Evolutionary conservation across 768 basidiomycete species (phyloP).

Genomic region (Lactarius vividus): DNA sequence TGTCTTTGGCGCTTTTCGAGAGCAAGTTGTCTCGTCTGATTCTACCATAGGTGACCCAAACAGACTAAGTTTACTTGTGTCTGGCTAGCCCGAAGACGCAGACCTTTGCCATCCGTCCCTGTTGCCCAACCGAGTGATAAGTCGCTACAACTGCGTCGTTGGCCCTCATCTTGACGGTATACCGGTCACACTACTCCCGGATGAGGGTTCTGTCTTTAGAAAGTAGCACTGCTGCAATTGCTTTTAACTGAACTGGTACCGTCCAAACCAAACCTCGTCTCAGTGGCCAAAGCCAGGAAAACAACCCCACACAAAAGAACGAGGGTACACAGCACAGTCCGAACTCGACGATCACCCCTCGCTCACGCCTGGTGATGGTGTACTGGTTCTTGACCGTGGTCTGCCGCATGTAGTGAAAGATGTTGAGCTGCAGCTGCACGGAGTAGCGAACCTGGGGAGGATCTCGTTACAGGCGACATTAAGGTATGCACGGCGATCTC

Average conservation of each 20-base stretch:
- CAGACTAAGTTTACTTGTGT: neutral
- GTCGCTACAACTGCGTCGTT: neutral
- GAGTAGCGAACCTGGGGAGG: conserved; percentile 86
- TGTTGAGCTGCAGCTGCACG: conserved; percentile 90
- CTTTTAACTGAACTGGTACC: conserved; percentile 90
- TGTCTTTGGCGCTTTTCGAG: neutral
- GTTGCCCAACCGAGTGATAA: neutral
- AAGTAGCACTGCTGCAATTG: conserved; percentile 52
- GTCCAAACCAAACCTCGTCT: neutral
- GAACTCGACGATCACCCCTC: conserved; percentile 89
- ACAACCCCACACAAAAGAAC: conserved; percentile 8
- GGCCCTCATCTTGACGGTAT: neutral
- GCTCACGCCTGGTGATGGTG: conserved; percentile 75
- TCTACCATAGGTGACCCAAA: neutral
- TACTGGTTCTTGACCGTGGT: conserved; percentile 89
- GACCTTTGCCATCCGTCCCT: neutral
- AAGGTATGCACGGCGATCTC: conserved; percentile 89
- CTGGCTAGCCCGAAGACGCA: neutral
- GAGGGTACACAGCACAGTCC: conserved; percentile 69
- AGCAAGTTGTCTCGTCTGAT: neutral
- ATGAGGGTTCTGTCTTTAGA: neutral
- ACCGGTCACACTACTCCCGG: neutral
- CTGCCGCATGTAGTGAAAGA: conserved; percentile 78
- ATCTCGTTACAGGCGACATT: conserved; percentile 91
- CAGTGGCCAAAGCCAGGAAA: neutral